These are phyloP conservation scores for Boechera divaricarpa DNA, from an alignment of 345 rosid species.

Conservation along the genomic window DNA sequence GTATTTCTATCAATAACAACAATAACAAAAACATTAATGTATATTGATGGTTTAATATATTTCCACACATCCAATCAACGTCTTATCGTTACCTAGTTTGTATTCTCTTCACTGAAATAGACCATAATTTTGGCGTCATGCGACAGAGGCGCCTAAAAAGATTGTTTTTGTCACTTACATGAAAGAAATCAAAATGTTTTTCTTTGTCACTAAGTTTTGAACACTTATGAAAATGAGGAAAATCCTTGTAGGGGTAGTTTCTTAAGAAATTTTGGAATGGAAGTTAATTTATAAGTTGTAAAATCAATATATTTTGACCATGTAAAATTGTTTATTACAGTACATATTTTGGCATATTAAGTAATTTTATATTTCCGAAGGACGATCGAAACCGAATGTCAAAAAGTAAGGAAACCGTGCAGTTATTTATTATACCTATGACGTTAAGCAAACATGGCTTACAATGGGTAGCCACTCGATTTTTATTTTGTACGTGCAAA, in stretches of 20 bases:
- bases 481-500: slow-evolving; percentile 25
- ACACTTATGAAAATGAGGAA: slow-evolving; percentile 13
- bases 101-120: slow-evolving; percentile 18
- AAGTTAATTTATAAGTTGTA: not conserved
- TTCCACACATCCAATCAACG: slow-evolving; percentile 16
- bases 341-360: not conserved
- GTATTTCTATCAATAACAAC: no score
- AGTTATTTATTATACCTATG: slow-evolving; percentile 51
- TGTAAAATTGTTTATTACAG: not conserved
- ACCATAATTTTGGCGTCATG: slow-evolving; percentile 35
- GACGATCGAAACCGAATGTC: slow-evolving; percentile 63
- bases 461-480: slow-evolving; percentile 40
- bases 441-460: slow-evolving; percentile 77
- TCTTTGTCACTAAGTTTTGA: slow-evolving; percentile 43
- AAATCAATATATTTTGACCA: not conserved
- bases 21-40: no score
- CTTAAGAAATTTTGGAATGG: not conserved
- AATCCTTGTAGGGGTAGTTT: slow-evolving; percentile 1
- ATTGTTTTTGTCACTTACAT: slow-evolving; percentile 38
- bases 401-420: slow-evolving; percentile 55
- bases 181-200: slow-evolving; percentile 16
- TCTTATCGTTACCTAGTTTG: slow-evolving; percentile 19
- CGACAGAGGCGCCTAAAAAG: slow-evolving; percentile 37
- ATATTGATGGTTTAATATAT: not conserved
- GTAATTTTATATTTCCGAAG: not conserved